phyloP scores from a whole-genome alignment of 2,329 filamentous ascomycete genomes.

The Cercospora janseana region DNA sequence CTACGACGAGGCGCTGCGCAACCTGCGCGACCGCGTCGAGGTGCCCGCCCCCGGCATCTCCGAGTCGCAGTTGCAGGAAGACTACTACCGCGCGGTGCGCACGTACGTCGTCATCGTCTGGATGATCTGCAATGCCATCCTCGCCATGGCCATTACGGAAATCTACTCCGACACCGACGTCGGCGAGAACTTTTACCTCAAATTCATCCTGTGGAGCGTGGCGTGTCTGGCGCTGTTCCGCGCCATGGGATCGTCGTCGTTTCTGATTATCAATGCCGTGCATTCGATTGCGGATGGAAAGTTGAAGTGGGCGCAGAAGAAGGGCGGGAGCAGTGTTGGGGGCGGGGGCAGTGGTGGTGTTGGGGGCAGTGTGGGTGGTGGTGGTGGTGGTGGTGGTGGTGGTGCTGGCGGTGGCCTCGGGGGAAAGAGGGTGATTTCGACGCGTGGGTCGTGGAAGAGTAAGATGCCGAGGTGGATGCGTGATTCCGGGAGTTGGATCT shows the following conservation, averaged over 20 bases:
- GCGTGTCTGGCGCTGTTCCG: constrained; percentile 84
- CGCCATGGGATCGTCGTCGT: constrained; percentile 75
- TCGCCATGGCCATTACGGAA: constrained; percentile 91
- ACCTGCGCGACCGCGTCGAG: constrained; percentile 88
- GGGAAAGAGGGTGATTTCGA: constrained; percentile 30
- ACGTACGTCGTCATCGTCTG: constrained; percentile 97
- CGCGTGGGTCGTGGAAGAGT: constrained; percentile 39
- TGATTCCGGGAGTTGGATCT: constrained; percentile 39
- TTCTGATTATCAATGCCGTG: constrained; percentile 77
- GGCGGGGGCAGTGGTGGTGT: constrained; percentile 8
- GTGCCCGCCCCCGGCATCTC: constrained; percentile 62
- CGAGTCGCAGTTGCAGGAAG: constrained; percentile 87
- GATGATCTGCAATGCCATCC: constrained; percentile 87
- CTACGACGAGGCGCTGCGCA: constrained; percentile 94
- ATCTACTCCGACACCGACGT: constrained; percentile 71
- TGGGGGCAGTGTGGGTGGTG: background rate
- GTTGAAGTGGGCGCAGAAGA: constrained; percentile 55
- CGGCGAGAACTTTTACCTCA: constrained; percentile 82
- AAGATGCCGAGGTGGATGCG: constrained; percentile 41
- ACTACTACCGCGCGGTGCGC: constrained; percentile 95
- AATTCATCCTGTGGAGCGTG: constrained; percentile 90
- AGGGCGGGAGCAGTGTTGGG: background rate
- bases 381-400: constrained; percentile 4
- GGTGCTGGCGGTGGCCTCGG: constrained; percentile 4
- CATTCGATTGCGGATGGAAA: constrained; percentile 85